Conservation (phyloP, 108 stramenopile species). For the Nitzschia putrida region DNA sequence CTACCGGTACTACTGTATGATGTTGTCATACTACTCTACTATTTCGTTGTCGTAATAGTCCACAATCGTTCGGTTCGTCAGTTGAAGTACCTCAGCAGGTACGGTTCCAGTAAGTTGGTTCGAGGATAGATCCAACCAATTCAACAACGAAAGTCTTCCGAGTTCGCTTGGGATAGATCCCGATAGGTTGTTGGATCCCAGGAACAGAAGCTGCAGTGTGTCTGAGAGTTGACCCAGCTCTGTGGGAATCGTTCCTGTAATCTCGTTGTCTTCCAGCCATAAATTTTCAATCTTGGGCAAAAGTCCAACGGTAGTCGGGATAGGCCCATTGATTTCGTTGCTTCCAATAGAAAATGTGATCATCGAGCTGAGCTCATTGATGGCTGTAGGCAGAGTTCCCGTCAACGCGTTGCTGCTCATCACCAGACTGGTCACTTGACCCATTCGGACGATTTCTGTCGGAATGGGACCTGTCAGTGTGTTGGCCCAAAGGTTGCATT, state of each 20-base stretch:
- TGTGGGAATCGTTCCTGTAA: conserved; percentile 33
- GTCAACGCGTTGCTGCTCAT: conserved; percentile 9
- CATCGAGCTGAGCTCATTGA: conserved; percentile 1
- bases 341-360: conserved; percentile 2
- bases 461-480: neutral
- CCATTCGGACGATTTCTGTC: neutral
- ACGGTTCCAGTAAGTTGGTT: conserved; percentile 24
- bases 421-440: neutral
- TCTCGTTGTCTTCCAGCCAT: conserved; percentile 14
- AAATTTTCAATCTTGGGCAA: neutral
- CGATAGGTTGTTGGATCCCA: conserved; percentile 24
- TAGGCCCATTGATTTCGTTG: conserved; percentile 1
- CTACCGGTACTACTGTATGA: too few species aligned
- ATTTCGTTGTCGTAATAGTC: conserved; percentile 5
- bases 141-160: conserved; percentile 11
- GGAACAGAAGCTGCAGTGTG: conserved; percentile 6
- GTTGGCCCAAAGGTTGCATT: conserved; percentile 1
- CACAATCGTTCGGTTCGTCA: conserved; percentile 8
- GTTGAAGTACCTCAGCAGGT: conserved; percentile 11
- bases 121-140: conserved; percentile 14
- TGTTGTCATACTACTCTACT: neutral
- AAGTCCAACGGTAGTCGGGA: conserved; percentile 1
- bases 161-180: conserved; percentile 29
- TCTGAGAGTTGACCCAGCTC: conserved; percentile 23
- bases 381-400: neutral